These are phyloP conservation scores for Esteya vermicola DNA, from an alignment of 2,329 filamentous ascomycete species.

Conservation along the genomic window DNA sequence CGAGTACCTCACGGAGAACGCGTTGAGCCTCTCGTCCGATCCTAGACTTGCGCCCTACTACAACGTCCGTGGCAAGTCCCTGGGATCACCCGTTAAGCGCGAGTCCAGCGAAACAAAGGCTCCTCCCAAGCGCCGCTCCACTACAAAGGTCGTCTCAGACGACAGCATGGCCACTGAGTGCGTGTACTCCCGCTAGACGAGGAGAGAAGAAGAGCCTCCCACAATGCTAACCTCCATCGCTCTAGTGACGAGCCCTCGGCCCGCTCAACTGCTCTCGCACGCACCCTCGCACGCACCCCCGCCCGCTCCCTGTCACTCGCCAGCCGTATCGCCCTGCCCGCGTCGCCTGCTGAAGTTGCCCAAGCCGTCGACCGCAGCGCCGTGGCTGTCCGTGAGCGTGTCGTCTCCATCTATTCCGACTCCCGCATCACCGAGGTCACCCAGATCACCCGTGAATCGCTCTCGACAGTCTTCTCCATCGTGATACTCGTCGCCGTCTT, in stretches of 20 bases:
- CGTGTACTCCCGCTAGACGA: no score
- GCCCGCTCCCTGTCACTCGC: conserved; percentile 37
- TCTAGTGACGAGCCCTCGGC: not conserved
- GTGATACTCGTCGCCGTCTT: conserved; percentile 53
- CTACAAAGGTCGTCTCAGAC: conserved; percentile 14
- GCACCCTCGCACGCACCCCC: conserved; percentile 30
- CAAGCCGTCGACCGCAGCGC: conserved; percentile 61
- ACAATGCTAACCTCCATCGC: no score
- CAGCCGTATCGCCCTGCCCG: conserved; percentile 56
- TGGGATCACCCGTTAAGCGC: conserved; percentile 47
- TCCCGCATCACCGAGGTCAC: conserved; percentile 54
- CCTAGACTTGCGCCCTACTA: conserved; percentile 63
- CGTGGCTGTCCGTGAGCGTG: conserved; percentile 50
- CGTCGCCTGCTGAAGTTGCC: conserved; percentile 66
- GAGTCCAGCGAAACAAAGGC: conserved; percentile 30
- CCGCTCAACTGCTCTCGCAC: conserved; percentile 8
- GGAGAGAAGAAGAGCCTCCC: no score
- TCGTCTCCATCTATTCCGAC: conserved; percentile 47
- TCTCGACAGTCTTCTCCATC: conserved; percentile 61
- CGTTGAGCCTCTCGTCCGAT: conserved; percentile 47
- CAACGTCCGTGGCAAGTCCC: conserved; percentile 45
- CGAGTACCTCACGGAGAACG: conserved; percentile 56
- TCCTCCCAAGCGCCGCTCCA: conserved; percentile 4
- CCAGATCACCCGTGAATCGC: conserved; percentile 49
- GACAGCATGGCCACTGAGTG: conserved; percentile 27